These are phyloP conservation scores for Pichia sp. DNA, from an alignment of 1,139 yeast species.

Conservation along the genomic window DNA sequence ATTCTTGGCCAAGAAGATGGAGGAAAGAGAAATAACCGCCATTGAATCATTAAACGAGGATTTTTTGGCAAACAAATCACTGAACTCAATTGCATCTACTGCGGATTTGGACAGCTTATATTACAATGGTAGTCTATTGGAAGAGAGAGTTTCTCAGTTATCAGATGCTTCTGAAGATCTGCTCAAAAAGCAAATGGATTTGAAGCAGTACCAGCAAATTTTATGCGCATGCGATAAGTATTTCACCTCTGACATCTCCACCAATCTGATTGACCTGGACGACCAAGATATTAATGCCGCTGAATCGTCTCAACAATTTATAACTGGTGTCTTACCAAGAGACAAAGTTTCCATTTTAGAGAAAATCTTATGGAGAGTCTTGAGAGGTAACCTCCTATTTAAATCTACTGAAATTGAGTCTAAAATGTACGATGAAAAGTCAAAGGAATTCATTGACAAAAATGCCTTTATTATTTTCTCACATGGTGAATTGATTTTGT, in stretches of 20 bases:
- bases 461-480: constrained; percentile 44
- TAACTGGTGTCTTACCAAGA: constrained; percentile 42
- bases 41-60: constrained; percentile 38
- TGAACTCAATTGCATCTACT: constrained; percentile 33
- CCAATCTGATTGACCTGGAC: constrained; percentile 24
- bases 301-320: constrained; percentile 21
- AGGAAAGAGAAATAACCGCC: constrained; percentile 37
- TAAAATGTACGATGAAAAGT: constrained; percentile 30
- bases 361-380: constrained; percentile 47
- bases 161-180: constrained; percentile 48
- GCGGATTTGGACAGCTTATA: constrained; percentile 71
- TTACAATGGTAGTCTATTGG: constrained; percentile 55
- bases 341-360: constrained; percentile 40
- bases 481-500: constrained; percentile 44
- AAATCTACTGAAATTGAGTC: constrained; percentile 40
- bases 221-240: constrained; percentile 62
- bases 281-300: background rate
- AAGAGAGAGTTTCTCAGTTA: constrained; percentile 49
- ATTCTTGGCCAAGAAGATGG: constrained; percentile 39
- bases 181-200: constrained; percentile 44
- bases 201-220: constrained; percentile 60
- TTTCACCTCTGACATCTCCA: constrained; percentile 34
- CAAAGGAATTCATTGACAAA: constrained; percentile 33
- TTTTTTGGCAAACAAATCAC: constrained; percentile 24
- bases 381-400: constrained; percentile 47